Conservation (phyloP, 805 yeast genomes). For the Hyphopichia homilentoma region DNA sequence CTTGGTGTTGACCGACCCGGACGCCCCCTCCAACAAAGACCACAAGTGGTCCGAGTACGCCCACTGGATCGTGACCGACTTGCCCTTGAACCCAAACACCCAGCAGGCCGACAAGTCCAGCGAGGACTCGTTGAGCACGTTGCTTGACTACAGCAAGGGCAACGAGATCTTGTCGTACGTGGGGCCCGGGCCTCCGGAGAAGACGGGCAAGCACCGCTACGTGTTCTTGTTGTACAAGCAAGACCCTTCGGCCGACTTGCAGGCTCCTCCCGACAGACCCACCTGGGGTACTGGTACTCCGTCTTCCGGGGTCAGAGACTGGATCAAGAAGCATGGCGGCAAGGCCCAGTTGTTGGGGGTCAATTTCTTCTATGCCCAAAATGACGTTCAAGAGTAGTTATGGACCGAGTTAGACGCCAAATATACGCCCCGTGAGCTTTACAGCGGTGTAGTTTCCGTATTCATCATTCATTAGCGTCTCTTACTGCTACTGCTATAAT, state of each 20-base stretch:
- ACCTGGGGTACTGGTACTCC: slow-evolving; percentile 88
- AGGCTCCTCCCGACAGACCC: slow-evolving; percentile 53
- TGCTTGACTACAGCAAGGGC: slow-evolving; percentile 34
- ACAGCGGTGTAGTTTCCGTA: no score
- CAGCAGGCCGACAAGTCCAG: slow-evolving; percentile 16
- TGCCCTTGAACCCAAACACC: slow-evolving; percentile 39
- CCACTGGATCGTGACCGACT: slow-evolving; percentile 65
- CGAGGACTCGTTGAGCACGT: slow-evolving; percentile 26
- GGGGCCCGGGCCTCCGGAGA: slow-evolving; percentile 90
- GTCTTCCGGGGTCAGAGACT: slow-evolving; percentile 71
- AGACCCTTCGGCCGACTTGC: slow-evolving; percentile 40
- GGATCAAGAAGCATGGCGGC: slow-evolving; percentile 59
- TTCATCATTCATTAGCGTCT: no score
- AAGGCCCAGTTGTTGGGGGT: slow-evolving; percentile 61
- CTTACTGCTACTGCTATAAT: slow-evolving; percentile 42
- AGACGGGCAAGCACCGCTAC: slow-evolving; percentile 85
- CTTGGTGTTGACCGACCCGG: slow-evolving; percentile 85
- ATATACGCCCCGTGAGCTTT: no score
- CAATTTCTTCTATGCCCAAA: slow-evolving; percentile 83
- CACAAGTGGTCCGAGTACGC: slow-evolving; percentile 86
- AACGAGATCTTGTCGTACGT: slow-evolving; percentile 50
- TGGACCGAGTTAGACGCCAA: neutral
- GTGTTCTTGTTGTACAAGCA: slow-evolving; percentile 74
- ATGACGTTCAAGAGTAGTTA: slow-evolving; percentile 19
- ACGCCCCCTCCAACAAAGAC: slow-evolving; percentile 83